These are phyloP conservation scores for Rhodosporidiobolus odoratus DNA, from an alignment of 768 basidiomycete species.

Conservation along the genomic window DNA sequence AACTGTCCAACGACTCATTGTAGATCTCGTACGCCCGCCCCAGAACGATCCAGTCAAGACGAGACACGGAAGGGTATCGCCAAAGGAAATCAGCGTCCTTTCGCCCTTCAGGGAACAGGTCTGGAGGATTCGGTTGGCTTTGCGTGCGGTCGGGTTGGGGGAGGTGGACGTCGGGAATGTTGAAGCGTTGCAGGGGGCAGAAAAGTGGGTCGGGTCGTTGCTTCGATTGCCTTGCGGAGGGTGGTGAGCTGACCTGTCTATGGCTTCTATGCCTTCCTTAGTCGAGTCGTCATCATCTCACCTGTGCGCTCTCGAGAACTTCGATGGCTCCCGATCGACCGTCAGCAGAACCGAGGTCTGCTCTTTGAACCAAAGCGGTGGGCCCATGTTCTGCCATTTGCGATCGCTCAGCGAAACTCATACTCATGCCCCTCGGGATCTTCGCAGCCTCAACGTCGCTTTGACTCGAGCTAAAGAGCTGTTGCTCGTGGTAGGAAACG, in stretches of 20 bases:
- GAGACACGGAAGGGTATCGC: conserved; percentile 30
- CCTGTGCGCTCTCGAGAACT: conserved; percentile 39
- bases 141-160: conserved; percentile 39
- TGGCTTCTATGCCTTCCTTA: no score
- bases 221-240: background rate
- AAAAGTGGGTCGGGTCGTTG: conserved; percentile 38
- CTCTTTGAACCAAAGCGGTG: conserved; percentile 46
- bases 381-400: conserved; percentile 1
- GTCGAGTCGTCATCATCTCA: conserved; percentile 41
- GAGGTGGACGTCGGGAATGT: conserved; percentile 48
- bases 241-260: background rate
- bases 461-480: conserved; percentile 48
- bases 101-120: conserved; percentile 49
- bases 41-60: background rate
- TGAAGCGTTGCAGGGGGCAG: conserved; percentile 47
- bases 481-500: conserved; percentile 46
- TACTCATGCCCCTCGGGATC: background rate
- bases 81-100: conserved; percentile 46
- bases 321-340: conserved; percentile 44
- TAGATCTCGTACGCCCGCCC: conserved; percentile 18
- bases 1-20: conserved; percentile 36
- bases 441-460: conserved; percentile 48
- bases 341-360: conserved; percentile 45
- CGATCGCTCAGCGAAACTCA: background rate
- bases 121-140: conserved; percentile 44